These are phyloP conservation scores for Kodamaea neixiangensis DNA, from an alignment of 805 yeast genomes.

Conservation along the genomic window DNA sequence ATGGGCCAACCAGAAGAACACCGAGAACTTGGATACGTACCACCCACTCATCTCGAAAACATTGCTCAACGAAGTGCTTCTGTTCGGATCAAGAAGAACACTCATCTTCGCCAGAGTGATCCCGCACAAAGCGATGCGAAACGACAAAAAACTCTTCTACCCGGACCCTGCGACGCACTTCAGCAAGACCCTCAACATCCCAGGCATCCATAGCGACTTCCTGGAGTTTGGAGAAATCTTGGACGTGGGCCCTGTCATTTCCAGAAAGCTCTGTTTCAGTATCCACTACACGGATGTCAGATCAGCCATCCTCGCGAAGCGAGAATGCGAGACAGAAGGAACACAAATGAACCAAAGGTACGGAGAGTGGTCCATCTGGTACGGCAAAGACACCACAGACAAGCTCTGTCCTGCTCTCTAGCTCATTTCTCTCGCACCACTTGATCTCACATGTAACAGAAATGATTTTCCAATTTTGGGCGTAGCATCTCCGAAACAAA, in stretches of 20 bases:
- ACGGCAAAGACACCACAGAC: constrained; percentile 68
- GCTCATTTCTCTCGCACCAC: not conserved
- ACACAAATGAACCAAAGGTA: constrained; percentile 47
- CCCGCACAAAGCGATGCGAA: constrained; percentile 25
- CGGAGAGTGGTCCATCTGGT: constrained; percentile 63
- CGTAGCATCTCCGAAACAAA: constrained; percentile 1
- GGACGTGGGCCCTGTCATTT: constrained; percentile 66
- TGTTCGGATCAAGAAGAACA: constrained; percentile 55
- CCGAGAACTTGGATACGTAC: constrained; percentile 19
- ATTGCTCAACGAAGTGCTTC: constrained; percentile 33
- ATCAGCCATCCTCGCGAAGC: constrained; percentile 61
- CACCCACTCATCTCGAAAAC: constrained; percentile 27
- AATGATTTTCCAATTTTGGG: not conserved
- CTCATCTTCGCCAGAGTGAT: constrained; percentile 42
- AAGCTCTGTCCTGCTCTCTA: constrained; percentile 42
- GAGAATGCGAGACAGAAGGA: constrained; percentile 25
- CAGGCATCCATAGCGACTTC: constrained; percentile 51
- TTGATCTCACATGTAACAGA: not conserved
- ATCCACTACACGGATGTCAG: constrained; percentile 59
- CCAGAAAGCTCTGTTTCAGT: constrained; percentile 61
- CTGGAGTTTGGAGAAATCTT: constrained; percentile 56
- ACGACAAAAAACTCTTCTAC: constrained; percentile 28
- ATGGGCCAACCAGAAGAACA: constrained; percentile 43
- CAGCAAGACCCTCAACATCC: constrained; percentile 45
- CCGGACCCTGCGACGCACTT: constrained; percentile 48